Percentiles rank a stretch among this genome's conserved stretches.
Conservation (phyloP, 805 yeast species). For the Huiozyma naganishii region DNA sequence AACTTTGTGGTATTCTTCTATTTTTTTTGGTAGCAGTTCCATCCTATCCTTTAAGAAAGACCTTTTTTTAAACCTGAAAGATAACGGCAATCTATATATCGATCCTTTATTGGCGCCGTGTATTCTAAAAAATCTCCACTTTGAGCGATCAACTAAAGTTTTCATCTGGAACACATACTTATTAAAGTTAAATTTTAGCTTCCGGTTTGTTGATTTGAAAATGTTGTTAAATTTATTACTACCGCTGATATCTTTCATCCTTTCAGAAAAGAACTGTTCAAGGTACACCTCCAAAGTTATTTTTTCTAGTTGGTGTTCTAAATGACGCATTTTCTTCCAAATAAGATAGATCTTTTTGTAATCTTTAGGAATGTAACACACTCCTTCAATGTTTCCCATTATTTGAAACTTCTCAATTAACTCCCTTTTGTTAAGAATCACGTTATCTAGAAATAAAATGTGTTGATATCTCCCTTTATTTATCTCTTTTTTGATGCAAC, state of each 20-base stretch:
- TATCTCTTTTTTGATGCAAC: constrained; percentile 36
- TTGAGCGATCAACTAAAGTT: background rate
- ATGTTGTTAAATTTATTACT: constrained; percentile 2
- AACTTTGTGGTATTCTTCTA: background rate
- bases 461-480: constrained; percentile 22
- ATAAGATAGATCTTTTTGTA: constrained; percentile 29
- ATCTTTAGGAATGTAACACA: constrained; percentile 49
- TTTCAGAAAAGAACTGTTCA: constrained; percentile 13
- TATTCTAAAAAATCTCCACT: background rate
- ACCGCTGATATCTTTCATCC: background rate
- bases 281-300: constrained; percentile 29
- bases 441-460: constrained; percentile 35
- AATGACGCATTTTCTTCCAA: constrained; percentile 22
- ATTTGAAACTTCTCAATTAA: constrained; percentile 17
- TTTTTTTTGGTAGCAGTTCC: constrained; percentile 5
- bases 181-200: background rate
- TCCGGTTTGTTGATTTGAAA: background rate
- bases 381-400: constrained; percentile 39
- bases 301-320: constrained; percentile 31
- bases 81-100: background rate
- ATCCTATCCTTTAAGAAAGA: constrained; percentile 5
- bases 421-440: constrained; percentile 30
- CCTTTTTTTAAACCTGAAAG: background rate
- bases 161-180: background rate
- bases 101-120: background rate